Conservation (phyloP, 176 grass and related monocot species). For the Raddia guianensis region DNA sequence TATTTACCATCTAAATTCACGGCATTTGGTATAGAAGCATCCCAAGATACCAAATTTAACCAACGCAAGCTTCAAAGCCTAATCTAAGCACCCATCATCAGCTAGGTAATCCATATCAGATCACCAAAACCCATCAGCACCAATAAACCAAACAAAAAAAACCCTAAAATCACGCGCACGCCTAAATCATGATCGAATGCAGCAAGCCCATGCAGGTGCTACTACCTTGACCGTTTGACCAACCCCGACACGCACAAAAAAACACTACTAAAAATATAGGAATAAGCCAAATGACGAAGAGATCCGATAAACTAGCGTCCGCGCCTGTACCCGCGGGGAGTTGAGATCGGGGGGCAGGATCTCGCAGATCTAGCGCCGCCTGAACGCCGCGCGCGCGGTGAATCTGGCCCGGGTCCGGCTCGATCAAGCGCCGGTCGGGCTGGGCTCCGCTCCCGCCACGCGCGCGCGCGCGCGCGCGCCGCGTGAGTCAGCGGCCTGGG, state of each 20-base stretch:
- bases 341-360: conserved; percentile 13
- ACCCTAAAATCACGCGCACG: not conserved
- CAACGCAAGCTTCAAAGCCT: not conserved
- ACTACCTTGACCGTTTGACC: not conserved
- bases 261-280: not conserved
- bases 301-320: not conserved
- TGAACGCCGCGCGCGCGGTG: conserved; percentile 20
- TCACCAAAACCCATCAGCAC: not conserved
- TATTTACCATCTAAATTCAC: not conserved
- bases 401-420: conserved; percentile 7
- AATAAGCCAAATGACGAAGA: not conserved
- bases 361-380: conserved; percentile 38
- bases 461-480: conserved; percentile 7
- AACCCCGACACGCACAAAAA: not conserved
- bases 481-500: not conserved
- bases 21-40: not conserved
- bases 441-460: not conserved
- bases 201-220: conserved; percentile 12
- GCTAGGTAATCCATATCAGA: conserved; percentile 23
- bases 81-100: not conserved
- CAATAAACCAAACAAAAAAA: not conserved
- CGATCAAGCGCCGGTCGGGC: not conserved
- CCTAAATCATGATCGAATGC: conserved; percentile 18
- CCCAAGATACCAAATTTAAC: not conserved
- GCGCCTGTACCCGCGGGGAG: conserved; percentile 18